Evolutionary conservation across 305 asterid species (phyloP).

Genomic region (Fraxinus albicans): DNA sequence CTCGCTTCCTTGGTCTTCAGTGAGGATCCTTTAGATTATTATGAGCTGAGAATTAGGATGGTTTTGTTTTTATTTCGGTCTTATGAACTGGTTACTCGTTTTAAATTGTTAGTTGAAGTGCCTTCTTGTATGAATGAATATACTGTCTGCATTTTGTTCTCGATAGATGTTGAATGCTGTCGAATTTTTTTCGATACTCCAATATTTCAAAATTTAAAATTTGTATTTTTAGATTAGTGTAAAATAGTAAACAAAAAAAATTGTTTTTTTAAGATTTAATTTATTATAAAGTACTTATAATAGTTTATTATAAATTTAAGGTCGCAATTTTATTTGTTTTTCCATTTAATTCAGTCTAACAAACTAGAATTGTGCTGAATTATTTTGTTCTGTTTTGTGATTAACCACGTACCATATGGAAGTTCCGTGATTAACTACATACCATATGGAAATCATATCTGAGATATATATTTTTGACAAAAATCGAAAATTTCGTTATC

Average conservation of each 20-base stretch:
- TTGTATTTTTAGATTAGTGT: background rate
- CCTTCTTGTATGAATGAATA: background rate
- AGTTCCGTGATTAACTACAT: background rate
- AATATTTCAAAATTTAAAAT: too few species aligned
- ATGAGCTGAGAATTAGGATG: background rate
- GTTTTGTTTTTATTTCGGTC: background rate
- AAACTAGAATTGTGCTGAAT: background rate
- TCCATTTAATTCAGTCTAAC: background rate
- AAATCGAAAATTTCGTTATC: background rate
- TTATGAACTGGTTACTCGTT: background rate
- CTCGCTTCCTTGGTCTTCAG: background rate
- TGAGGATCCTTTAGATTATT: background rate
- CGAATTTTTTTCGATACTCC: background rate
- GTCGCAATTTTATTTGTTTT: background rate
- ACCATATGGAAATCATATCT: background rate
- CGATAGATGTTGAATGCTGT: background rate
- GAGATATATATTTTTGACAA: background rate
- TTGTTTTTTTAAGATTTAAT: background rate
- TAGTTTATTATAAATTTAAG: background rate
- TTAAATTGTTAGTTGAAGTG: background rate
- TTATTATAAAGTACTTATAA: background rate
- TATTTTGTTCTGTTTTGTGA: background rate
- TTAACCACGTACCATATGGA: background rate
- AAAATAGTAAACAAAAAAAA: background rate
- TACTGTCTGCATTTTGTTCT: background rate